phyloP scores from a whole-genome alignment of 768 basidiomycete species.

The Leccinum subtestaceum region DNA sequence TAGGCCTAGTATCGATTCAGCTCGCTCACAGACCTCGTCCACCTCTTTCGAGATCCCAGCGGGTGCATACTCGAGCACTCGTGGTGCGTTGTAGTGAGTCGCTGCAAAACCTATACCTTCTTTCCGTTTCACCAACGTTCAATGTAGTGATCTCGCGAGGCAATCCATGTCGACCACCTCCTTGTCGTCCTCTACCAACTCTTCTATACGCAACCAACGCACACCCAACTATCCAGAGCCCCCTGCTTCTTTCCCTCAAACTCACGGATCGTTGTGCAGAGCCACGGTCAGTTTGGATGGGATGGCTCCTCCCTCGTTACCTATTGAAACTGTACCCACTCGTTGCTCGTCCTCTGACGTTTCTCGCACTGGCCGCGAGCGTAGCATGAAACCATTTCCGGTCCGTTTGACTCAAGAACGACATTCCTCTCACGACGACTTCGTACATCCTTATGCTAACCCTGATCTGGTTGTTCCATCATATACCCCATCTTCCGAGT shows the following conservation, averaged over 20 bases:
- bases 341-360: conserved; percentile 14
- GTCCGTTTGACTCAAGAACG: conserved; percentile 36
- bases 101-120: background rate
- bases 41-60: conserved; percentile 62
- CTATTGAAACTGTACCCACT: conserved; percentile 1
- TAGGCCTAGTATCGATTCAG: conserved; percentile 67
- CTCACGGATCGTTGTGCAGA: conserved; percentile 7
- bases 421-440: conserved; percentile 30
- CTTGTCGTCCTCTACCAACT: conserved; percentile 32
- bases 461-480: conserved; percentile 54
- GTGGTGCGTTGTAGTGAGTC: conserved; percentile 60
- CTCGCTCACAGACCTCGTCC: conserved; percentile 46
- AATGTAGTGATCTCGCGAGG: conserved; percentile 53
- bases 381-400: conserved; percentile 16
- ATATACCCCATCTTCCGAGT: conserved; percentile 32
- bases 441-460: conserved; percentile 77
- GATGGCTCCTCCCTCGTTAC: background rate
- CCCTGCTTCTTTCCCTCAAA: conserved; percentile 8
- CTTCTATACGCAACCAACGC: conserved; percentile 35
- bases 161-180: conserved; percentile 59
- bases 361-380: conserved; percentile 8
- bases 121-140: conserved; percentile 4
- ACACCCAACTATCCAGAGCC: conserved; percentile 7
- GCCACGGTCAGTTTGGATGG: conserved; percentile 10
- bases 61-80: conserved; percentile 48